Evolutionary conservation across 1,284 basidiomycete genomes (phyloP), one percentile per base, ranked within the genome.

Genomic region (Earliella scabrosa): DNA sequence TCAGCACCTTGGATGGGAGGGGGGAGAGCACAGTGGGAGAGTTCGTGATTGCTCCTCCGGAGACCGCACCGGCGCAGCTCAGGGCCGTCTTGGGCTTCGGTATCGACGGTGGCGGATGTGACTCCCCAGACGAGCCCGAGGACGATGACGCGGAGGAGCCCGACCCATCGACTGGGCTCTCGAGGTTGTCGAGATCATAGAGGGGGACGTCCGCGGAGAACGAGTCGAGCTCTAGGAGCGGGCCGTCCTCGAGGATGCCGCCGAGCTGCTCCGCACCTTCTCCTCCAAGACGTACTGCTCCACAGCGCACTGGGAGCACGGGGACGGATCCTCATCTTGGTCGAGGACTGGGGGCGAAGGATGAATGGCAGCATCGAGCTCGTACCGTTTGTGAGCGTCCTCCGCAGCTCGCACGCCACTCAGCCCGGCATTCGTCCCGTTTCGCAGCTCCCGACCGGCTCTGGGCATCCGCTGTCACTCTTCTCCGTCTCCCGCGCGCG

Each of bases 1-100:
- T 72, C 34, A 73, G 63, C 14, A 67, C 66, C 61, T 68, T 73
- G 21, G 70, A 64, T 0, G 70, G 68, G 13, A 65, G 64, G 5
- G 68, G 65, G 0, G 70, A 66, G 21, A 68, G 46, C 18, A 66
- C 64, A 18, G 56, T 59, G 10, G 56, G 50, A 21, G 50, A 49
- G 21, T 46, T 49, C 16, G 32, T 45, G 18, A 52, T 24, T 0
- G 21, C 52, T 5, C 66, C 62, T 39, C 59, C 61, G 36, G 64
- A 66, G 14, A 68, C 60, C 1, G 66, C 67, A 23, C 60, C 63
- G 1, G 69, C 68, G 43, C 68, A 70, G 14, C 46, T 48, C 13
- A n/a, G 46, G 13, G 66, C 65, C 38, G 65, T 60, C 66, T 64
- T 66, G 8, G 56, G 63, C 35, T 66, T 61, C 20, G 70, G 70